Percentiles rank a stretch among this genome's conserved stretches.
Evolutionary conservation across 345 rosid species (phyloP).

Genomic region (Erysimum cheiranthoides): DNA sequence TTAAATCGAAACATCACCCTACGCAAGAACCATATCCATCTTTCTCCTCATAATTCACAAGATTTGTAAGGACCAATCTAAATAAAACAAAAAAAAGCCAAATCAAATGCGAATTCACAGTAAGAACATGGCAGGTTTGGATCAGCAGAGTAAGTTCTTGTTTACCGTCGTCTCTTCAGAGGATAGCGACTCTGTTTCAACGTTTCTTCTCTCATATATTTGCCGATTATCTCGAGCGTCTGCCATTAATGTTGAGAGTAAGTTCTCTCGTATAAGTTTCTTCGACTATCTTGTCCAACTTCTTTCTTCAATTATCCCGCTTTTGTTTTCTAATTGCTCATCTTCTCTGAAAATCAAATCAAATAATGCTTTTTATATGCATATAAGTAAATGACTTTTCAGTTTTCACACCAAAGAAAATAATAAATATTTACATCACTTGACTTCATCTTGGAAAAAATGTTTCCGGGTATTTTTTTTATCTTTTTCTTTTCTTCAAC

Average conservation of each 20-base stretch:
- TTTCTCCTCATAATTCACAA: background rate
- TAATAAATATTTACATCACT: background rate
- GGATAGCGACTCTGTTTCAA: background rate
- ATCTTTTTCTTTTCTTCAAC: background rate
- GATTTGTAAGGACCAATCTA: background rate
- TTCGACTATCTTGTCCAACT: background rate
- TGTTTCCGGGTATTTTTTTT: background rate
- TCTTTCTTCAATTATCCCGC: background rate
- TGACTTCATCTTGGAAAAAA: background rate
- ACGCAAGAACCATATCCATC: background rate
- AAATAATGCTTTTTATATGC: background rate
- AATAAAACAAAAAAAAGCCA: background rate
- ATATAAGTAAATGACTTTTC: background rate
- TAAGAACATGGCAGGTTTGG: background rate
- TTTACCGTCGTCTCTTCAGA: background rate
- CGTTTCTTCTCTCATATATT: background rate
- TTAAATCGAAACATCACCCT: background rate
- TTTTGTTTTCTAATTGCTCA: background rate
- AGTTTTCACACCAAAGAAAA: background rate
- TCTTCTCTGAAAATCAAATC: background rate
- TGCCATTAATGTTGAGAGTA: constrained; percentile 1
- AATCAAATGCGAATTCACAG: background rate
- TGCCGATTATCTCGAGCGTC: background rate
- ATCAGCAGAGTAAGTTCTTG: background rate
- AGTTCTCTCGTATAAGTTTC: background rate